Base-by-base conservation (phyloP, 83 land plant species). In the Thuja plicata region DNA sequence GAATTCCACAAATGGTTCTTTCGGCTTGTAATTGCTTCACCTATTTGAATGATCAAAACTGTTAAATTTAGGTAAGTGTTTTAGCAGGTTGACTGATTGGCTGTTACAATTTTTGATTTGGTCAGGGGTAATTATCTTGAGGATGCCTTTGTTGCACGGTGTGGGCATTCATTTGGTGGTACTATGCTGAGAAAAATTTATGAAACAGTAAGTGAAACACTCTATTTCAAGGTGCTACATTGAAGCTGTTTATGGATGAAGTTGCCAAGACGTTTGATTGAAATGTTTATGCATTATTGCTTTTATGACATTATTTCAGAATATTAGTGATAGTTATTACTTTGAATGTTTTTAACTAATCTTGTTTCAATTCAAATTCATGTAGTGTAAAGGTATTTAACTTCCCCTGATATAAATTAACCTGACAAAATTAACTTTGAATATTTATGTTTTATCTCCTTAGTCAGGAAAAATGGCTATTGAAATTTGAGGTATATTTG, bases 91-190 rank as follows among this genome's bases (percentile, higher is more conserved):
- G 85, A 82, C 32, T 52, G 50, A 50, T 45, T 45, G 35, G 52
- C 30, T 24, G 13, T 86, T 54, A 19, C 21, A 9, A 13, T 35
- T 85, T 86, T 13, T 79, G 73, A 40, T 12, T 87, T 35, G 55
- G 83, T 12, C 60, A 95, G 96, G 27, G 96, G 96, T 86, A 88
- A 94, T 74, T 95, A 90, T 82, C 95, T 95, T 70, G 96, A 95
- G 88, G 96, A 95, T 92, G 96, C 96, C 35, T 87, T 91, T 90
- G 87, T 92, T 90, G 93, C 92, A 66, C 89, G 94, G 21, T 95
- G 97, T 88, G 97, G 97, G 24, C 95, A 95, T 90, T 94, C 97
- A 27, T 95, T 94, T 91, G 97, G 96, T 88, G 94, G 97, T 84
- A 86, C 90, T 41, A 93, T 91, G 94, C 94, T 95, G 79, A 92